Conservation (phyloP, 169 alveolate species). For the Neospora caninum region DNA sequence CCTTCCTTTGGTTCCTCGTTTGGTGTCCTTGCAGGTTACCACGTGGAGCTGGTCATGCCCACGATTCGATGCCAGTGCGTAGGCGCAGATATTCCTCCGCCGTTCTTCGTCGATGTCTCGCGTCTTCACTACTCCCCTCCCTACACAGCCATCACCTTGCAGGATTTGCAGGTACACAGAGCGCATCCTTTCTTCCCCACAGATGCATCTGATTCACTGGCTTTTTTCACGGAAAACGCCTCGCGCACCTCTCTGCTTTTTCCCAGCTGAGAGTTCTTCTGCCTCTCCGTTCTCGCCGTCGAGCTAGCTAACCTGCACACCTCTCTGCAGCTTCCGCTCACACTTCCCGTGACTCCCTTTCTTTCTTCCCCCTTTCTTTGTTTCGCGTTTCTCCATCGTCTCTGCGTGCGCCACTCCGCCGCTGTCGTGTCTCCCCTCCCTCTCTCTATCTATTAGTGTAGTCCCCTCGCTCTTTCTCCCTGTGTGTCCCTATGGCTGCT, state of each 20-base stretch:
- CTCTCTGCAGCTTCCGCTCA: background rate
- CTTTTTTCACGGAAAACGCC: background rate
- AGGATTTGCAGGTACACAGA: conserved; percentile 74
- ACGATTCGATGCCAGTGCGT: conserved; percentile 83
- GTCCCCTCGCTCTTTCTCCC: too few species aligned
- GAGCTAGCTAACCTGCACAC: background rate
- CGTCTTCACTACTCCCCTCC: conserved; percentile 81
- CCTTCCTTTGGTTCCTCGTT: background rate
- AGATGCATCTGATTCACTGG: background rate
- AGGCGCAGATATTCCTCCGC: conserved; percentile 84
- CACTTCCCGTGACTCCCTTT: background rate
- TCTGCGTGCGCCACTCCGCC: too few species aligned
- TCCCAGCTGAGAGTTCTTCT: background rate
- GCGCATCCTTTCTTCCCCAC: background rate
- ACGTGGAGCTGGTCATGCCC: conserved; percentile 83
- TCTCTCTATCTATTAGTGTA: too few species aligned
- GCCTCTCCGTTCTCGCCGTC: background rate
- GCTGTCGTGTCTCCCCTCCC: too few species aligned
- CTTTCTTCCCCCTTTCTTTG: background rate
- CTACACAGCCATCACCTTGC: conserved; percentile 79
- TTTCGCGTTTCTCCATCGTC: background rate
- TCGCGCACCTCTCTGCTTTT: background rate
- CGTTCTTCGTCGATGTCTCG: conserved; percentile 85
- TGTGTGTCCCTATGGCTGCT: too few species aligned
- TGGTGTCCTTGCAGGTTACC: conserved; percentile 74